phyloP scores from a whole-genome alignment of 73 alveolate genomes.

The Uronychia setigera region DNA sequence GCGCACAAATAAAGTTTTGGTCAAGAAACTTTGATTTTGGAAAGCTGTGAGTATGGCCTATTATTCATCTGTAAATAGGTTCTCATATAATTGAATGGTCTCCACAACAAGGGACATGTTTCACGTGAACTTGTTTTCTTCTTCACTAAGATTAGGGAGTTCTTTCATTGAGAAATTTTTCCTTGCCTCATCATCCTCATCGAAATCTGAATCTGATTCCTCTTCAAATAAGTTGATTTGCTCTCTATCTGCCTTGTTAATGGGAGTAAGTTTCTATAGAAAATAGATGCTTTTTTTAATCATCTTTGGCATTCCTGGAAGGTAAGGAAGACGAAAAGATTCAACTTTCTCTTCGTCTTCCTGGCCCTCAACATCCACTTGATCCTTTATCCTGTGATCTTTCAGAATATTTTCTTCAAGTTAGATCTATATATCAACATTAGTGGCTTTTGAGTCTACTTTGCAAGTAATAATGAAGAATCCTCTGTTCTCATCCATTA shows the following conservation, averaged over 20 bases:
- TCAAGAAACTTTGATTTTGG: background rate
- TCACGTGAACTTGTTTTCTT: slow-evolving; percentile 7
- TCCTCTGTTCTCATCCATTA: slow-evolving; percentile 28
- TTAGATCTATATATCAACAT: slow-evolving; percentile 13
- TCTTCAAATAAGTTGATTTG: background rate
- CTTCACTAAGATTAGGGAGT: background rate
- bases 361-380: background rate
- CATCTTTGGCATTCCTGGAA: slow-evolving; percentile 49
- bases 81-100: slow-evolving; percentile 11
- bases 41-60: background rate
- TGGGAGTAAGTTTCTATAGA: no score
- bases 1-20: slow-evolving; percentile 31
- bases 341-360: slow-evolving; percentile 3
- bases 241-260: background rate
- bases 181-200: slow-evolving; percentile 15
- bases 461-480: slow-evolving; percentile 35
- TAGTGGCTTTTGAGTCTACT: slow-evolving; percentile 6
- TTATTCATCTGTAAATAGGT: slow-evolving; percentile 30
- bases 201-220: slow-evolving; percentile 7
- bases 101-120: slow-evolving; percentile 21
- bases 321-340: slow-evolving; percentile 10
- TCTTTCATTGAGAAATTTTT: background rate
- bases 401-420: slow-evolving; percentile 35
- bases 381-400: slow-evolving; percentile 40
- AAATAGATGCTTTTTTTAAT: background rate